Evolutionary conservation across 345 rosid genomes (phyloP), one percentile per base, ranked within the genome.

Genomic region (Viola odorata): DNA sequence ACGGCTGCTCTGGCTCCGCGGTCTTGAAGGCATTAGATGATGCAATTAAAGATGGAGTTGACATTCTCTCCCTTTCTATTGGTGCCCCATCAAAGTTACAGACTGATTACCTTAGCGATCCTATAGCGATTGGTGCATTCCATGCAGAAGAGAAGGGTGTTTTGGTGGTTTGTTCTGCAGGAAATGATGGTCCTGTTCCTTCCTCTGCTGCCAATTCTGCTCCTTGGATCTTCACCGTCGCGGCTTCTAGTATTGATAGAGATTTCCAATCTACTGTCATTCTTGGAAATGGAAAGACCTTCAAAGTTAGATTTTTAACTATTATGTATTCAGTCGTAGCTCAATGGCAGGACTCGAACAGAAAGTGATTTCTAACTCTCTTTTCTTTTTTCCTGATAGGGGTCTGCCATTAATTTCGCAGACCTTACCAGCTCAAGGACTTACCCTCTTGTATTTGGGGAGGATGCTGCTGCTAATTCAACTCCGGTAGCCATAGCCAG

Each of bases 171-270:
- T 23, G 32, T 23, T 23, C 32, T 23, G 32, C 32, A 23, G 32
- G 32, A 23, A 23, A 23, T 23, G 32, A 23, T 23, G 91, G 91
- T 5, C 91, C 91, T 54, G 82, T 64, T 8, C 61, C 82, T 75
- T 71, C 60, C 69, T 83, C 85, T 11, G 54, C 81, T 42, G 81
- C 70, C 12, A 86, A 86, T 53, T 51, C 83, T 12, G 91, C 91
- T 69, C 91, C 91, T 14, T 86, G 91, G 91, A 69, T 83, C 37
- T 78, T 83, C 17, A 86, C 87, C 3, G 84, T 79, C 55, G 84
- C 76, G 8, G 92, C 89, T 66, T 82, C 89, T 37, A 80, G n/a
- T 45, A 82, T 86, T 53, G 89, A 84, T 55, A 77, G 87, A 60
- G 82, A 74, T 36, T 77, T 86, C 40, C 80, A 69, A n/a, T 80